Percentiles rank a stretch among this genome's conserved stretches.
Evolutionary conservation across 345 rosid genomes (phyloP).

Genomic region (Euphorbia lathyris): DNA sequence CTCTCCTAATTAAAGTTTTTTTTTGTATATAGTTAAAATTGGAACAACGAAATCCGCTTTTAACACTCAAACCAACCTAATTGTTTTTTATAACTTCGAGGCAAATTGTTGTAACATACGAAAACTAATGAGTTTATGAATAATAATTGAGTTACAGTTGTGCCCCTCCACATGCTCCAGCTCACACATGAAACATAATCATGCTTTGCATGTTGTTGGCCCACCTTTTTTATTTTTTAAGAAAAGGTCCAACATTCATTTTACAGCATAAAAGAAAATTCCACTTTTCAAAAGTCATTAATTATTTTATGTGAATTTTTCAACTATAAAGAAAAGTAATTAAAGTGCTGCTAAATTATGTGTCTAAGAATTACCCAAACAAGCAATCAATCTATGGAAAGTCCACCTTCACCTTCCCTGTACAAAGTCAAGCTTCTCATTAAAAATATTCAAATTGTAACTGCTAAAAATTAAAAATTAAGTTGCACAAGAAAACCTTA

Average conservation of each 20-base stretch:
- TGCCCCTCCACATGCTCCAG: neutral
- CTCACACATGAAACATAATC: neutral
- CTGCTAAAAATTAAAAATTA: neutral
- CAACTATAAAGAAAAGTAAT: neutral
- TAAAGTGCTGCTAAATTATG: neutral
- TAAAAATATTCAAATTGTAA: no score
- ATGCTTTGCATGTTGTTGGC: slow-evolving; percentile 6
- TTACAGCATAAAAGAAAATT: neutral
- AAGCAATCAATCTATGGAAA: neutral
- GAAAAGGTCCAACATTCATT: no score
- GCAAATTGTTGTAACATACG: no score
- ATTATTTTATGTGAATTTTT: no score
- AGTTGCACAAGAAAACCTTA: neutral
- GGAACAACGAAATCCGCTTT: no score
- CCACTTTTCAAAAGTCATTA: neutral
- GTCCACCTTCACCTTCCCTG: neutral
- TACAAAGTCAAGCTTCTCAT: neutral
- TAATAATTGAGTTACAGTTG: neutral
- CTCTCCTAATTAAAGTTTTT: no score
- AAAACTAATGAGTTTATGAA: no score
- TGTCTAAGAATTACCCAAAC: neutral
- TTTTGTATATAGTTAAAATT: no score
- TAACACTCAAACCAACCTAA: no score
- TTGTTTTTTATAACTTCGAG: no score
- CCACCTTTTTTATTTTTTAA: no score